phyloP scores from a whole-genome alignment of 169 alveolate genomes.

The Eimeria acervulina region DNA sequence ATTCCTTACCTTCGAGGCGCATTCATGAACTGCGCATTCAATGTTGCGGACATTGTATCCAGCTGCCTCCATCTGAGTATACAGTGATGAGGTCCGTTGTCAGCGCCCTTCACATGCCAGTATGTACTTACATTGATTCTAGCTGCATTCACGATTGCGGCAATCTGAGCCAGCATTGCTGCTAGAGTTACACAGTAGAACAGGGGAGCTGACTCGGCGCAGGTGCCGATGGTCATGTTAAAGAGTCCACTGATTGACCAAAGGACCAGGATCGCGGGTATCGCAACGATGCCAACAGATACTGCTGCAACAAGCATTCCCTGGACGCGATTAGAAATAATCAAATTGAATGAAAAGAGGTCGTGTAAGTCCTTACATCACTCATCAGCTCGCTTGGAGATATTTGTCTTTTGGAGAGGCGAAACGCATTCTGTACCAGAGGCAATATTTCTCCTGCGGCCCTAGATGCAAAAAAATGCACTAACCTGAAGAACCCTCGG shows the following conservation, averaged over 20 bases:
- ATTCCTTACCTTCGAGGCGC: constrained; percentile 61
- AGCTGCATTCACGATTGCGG: constrained; percentile 61
- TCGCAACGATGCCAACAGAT: constrained; percentile 44
- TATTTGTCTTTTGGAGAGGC: constrained; percentile 22
- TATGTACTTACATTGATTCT: constrained; percentile 27
- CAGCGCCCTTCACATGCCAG: not conserved
- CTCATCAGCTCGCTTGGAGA: constrained; percentile 18
- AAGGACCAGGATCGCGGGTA: constrained; percentile 38
- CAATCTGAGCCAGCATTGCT: constrained; percentile 72
- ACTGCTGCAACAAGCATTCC: constrained; percentile 67
- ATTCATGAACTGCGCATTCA: constrained; percentile 49
- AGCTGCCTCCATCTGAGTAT: constrained; percentile 65
- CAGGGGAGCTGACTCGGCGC: constrained; percentile 75
- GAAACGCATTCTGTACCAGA: constrained; percentile 49
- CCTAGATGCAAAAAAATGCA: not conserved
- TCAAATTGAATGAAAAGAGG: not conserved
- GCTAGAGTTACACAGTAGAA: constrained; percentile 62
- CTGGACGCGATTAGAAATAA: not conserved
- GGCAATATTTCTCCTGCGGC: not conserved
- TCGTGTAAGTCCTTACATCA: not conserved
- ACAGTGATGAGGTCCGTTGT: not conserved
- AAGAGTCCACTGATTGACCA: constrained; percentile 69
- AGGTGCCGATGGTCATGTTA: constrained; percentile 67
- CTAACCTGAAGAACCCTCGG: constrained; percentile 68
- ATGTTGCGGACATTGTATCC: constrained; percentile 67